These are phyloP conservation scores for Sarcodon sp. DNA, from an alignment of 768 basidiomycete genomes.

Conservation along the genomic window DNA sequence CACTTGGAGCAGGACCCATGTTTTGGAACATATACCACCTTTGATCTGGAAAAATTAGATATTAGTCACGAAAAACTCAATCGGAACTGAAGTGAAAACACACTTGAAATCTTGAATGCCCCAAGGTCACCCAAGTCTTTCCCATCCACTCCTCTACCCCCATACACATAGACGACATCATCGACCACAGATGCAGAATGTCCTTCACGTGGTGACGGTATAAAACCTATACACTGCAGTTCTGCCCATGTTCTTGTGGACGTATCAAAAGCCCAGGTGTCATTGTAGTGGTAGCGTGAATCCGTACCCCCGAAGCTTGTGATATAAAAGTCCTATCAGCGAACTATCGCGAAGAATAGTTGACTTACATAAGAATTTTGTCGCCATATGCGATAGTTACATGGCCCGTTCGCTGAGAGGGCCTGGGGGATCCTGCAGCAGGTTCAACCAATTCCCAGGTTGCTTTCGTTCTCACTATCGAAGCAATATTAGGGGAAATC, in stretches of 20 bases:
- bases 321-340: neutral
- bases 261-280: constrained; percentile 92
- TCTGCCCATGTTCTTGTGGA: constrained; percentile 78
- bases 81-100: constrained; percentile 19
- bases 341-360: neutral
- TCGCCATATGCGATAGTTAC: constrained; percentile 75
- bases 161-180: constrained; percentile 96
- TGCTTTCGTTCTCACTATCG: constrained; percentile 66
- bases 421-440: constrained; percentile 36
- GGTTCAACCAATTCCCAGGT: constrained; percentile 76
- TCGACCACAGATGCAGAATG: constrained; percentile 95
- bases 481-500: neutral
- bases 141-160: constrained; percentile 93
- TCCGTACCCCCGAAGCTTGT: constrained; percentile 95
- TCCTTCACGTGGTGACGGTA: constrained; percentile 90
- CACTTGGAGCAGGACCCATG: constrained; percentile 92
- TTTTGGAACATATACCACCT: constrained; percentile 99
- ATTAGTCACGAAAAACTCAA: neutral
- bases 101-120: constrained; percentile 95
- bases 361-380: constrained; percentile 67
- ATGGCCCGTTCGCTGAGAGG: constrained; percentile 87
- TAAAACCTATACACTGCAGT: constrained; percentile 90
- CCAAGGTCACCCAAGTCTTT: constrained; percentile 91
- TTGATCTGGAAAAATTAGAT: constrained; percentile 45
- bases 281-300: constrained; percentile 98